Base-by-base conservation (phyloP, 176 grass and related monocot genomes). In the Avena eriantha region DNA sequence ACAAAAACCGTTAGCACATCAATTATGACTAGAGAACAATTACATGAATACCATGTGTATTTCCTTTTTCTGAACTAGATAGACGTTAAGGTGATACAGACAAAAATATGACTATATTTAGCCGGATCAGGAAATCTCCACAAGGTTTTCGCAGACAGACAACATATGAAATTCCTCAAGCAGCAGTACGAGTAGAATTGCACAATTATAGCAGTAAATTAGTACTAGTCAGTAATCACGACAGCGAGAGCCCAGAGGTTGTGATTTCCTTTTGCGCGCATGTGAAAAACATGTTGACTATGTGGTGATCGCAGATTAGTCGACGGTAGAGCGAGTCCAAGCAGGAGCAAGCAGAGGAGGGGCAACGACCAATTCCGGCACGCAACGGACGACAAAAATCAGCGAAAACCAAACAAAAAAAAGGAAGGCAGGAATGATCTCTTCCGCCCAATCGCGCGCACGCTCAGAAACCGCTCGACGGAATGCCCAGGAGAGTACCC, bases 221-320 rank as follows among this genome's bases (percentile, higher is more conserved):
- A 81, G 31, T 35, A 68, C 5, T 43, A 54, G 56, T 8, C 11
- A 73, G 11, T 7, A 65, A 79, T 19, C 41, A 31, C 31, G 51
- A 55, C 1, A 41, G 35, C 35, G 15, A 79, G 45, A 14, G 7
- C 46, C 22, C 10, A 43, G 47, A 72, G 23, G 17, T 56, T 47
- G 36, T 19, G 17, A 65, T 83, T 64, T 3, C 13, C 13, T 11
- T 55, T 70, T 1, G 3, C 63, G 76, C 4, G 3, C 19, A 47
- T 35, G 75, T 29, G 68, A 68, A 80, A 58, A 24, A 34, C 47
- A 76, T 1, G 41, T 24, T 70, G 43, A 88, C 84, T 78, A 45
- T 79, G 65, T 19, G 80, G 65, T 19, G 80, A 79, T 71, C 65
- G 61, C 65, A 47, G 18, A 63, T 7, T 4, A 80, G 68, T 76